Evolutionary conservation across 2,329 filamentous ascomycete species (phyloP), one percentile per base, ranked within the genome.

Genomic region (Colletotrichum limetticola): DNA sequence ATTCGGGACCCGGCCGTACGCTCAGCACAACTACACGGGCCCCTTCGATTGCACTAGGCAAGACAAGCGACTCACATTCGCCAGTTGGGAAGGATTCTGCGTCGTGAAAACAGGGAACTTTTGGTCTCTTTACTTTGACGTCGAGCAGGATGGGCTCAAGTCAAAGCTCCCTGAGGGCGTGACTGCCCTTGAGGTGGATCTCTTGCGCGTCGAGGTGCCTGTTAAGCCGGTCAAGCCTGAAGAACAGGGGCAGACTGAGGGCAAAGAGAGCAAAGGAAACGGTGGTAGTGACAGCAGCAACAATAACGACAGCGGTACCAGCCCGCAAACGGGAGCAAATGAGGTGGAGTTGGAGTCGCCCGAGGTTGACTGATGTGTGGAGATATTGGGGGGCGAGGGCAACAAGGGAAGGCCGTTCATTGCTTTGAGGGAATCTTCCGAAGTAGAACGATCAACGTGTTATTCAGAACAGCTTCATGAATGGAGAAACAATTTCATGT

Each of bases 1-100:
- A 74, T 87, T 86, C 65, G 86, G 86, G 7, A 78, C 82, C 1
- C 85, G 85, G 4, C 81, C 78, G 2, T 80, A 81, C 9, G 82
- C 86, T 4, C 83, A 87, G 73, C 78, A 77, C 11, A 80, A 49
- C 19, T 49, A 49, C 42, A 49, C 42, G 42, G 42, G 42, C 19
- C 42, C 42, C 0, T 49, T 49, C 19, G 42, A 49, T 3, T 49
- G 42, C 42, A 49, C 42, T 3, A 49, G 42, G 19, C 42, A 49
- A 49, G 42, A 49, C 42, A 49, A 49, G 42, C 42, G 42, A 49
- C 42, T 49, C 19, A 49, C 42, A 0, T 49, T 49, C 4, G 42
- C 42, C 16, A 49, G 42, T 19, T 49, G 42, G 42, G 42, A 49
- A 49, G 42, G 42, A 1, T 49, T 49, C 3, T 49, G 42, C 42